A percentile compares a stretch with the other conserved stretches of the same genome.
phyloP scores from a whole-genome alignment of 2,329 filamentous ascomycete genomes.

The Lachnellula suecica region DNA sequence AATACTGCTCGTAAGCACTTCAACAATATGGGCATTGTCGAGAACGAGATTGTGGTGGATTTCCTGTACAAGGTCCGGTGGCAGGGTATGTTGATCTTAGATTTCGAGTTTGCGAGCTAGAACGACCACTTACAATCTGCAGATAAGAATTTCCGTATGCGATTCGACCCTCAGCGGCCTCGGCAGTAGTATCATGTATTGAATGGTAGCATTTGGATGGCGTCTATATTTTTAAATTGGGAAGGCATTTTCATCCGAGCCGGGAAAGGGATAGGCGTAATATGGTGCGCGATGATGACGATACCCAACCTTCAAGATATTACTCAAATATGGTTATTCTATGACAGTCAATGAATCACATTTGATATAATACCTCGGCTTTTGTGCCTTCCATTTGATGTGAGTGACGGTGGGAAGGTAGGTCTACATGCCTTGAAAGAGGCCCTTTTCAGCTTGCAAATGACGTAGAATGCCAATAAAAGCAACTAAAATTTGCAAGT shows the following conservation, averaged over 20 bases:
- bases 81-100: conserved; percentile 27
- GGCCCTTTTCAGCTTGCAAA: no score
- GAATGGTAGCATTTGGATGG: conserved; percentile 1
- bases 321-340: no score
- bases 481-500: no score
- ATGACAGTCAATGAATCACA: no score
- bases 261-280: conserved; percentile 4
- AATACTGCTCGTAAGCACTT: conserved; percentile 78
- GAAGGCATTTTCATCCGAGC: not conserved
- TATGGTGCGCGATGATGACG: conserved; percentile 1
- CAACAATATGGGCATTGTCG: conserved; percentile 74
- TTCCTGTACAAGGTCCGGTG: conserved; percentile 36
- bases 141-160: conserved; percentile 40
- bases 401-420: no score
- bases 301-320: conserved; percentile 10
- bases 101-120: not conserved
- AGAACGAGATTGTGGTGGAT: conserved; percentile 78
- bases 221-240: not conserved
- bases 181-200: conserved; percentile 13
- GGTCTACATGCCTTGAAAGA: no score
- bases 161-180: conserved; percentile 35
- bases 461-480: no score
- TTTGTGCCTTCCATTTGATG: no score
- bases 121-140: conserved; percentile 14
- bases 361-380: no score